Percentiles rank a stretch among this genome's conserved stretches.
These are phyloP conservation scores for Myrica gale DNA, from an alignment of 306 rosid species.

Conservation along the genomic window DNA sequence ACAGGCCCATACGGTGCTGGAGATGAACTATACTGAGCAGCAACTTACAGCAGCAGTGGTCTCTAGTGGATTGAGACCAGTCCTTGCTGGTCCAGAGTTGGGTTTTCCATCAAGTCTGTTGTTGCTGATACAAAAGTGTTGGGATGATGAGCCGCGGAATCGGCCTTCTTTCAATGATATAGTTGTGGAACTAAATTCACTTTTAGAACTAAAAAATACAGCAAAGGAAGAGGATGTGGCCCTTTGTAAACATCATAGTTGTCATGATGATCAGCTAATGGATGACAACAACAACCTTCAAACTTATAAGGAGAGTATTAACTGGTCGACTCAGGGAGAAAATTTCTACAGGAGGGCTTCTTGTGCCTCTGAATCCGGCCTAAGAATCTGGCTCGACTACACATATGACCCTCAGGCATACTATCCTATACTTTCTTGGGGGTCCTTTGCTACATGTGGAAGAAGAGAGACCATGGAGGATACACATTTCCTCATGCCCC, in stretches of 20 bases:
- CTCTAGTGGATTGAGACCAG: conserved; percentile 75
- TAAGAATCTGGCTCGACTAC: conserved; percentile 41
- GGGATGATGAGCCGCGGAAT: conserved; percentile 67
- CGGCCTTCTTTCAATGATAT: conserved; percentile 73
- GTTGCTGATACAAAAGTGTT: conserved; percentile 66
- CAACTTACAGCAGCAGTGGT: conserved; percentile 87
- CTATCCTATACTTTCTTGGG: conserved; percentile 73
- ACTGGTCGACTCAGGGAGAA: conserved; percentile 76
- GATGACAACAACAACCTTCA: conserved; percentile 32
- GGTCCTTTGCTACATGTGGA: conserved; percentile 90
- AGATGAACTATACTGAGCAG: conserved; percentile 95
- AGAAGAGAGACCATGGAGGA: conserved; percentile 97
- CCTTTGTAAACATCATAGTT: conserved; percentile 23
- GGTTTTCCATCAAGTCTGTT: conserved; percentile 62
- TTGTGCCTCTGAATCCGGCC: conserved; percentile 36
- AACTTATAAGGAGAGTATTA: conserved; percentile 56
- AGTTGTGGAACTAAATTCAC: conserved; percentile 57
- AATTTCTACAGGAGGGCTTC: conserved; percentile 41
- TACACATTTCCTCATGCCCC: conserved; percentile 74
- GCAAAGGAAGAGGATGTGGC: conserved; percentile 34
- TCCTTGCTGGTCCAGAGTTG: conserved; percentile 58
- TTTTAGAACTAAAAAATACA: conserved; percentile 45
- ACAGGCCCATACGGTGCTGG: conserved; percentile 95
- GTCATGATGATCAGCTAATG: conserved; percentile 30
- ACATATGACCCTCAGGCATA: conserved; percentile 41